Evolutionary conservation across 768 basidiomycete genomes (phyloP).

Genomic region (Tulasnella sp.): DNA sequence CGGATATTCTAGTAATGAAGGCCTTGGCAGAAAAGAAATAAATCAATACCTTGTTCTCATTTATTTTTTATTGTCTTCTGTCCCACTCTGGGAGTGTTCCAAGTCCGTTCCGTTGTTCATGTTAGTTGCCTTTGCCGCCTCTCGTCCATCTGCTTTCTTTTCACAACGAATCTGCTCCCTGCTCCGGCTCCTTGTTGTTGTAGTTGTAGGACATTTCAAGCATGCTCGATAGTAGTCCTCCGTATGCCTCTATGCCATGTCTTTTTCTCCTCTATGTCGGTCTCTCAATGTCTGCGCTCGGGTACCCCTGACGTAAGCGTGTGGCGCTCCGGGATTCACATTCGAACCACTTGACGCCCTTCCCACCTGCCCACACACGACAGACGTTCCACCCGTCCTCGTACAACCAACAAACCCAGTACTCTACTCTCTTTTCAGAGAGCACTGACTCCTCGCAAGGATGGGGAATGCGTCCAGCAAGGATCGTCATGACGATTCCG

Average conservation of each 20-base stretch:
- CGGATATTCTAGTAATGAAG: neutral
- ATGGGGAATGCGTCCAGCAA: constrained; percentile 85
- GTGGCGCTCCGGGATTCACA: constrained; percentile 11
- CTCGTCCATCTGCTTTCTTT: neutral
- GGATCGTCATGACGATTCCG: constrained; percentile 71
- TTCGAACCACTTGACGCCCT: neutral
- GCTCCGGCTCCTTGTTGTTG: constrained; percentile 14
- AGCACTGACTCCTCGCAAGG: constrained; percentile 6
- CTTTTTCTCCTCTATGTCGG: neutral
- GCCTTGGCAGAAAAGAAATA: neutral
- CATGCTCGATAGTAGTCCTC: neutral
- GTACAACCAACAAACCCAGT: neutral
- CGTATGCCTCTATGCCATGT: neutral
- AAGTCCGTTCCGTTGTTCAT: neutral
- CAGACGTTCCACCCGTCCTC: neutral
- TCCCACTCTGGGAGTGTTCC: constrained; percentile 7
- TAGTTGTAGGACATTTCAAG: constrained; percentile 15
- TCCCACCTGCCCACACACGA: neutral
- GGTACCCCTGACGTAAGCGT: constrained; percentile 5
- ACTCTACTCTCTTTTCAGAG: neutral
- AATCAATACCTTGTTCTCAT: neutral
- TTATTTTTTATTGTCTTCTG: constrained; percentile 6
- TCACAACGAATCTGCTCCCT: constrained; percentile 1
- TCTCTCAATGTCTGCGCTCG: neutral
- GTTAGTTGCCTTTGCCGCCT: neutral